These are phyloP conservation scores for Fistulifera solaris DNA, from an alignment of 108 stramenopile species.

Conservation along the genomic window DNA sequence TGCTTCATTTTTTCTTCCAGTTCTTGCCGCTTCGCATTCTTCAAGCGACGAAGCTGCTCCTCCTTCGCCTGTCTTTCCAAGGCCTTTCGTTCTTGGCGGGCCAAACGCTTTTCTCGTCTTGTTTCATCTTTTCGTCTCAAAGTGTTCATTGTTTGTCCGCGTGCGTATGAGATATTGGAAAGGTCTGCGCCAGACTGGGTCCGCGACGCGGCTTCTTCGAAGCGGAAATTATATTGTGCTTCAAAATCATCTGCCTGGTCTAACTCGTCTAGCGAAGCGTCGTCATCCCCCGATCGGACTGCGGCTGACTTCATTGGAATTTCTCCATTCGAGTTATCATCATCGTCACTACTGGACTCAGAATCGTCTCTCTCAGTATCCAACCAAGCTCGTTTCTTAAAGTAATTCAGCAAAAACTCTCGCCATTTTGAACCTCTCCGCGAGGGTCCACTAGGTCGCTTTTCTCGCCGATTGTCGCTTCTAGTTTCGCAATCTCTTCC, in stretches of 20 bases:
- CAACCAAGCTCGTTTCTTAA: conserved; percentile 76
- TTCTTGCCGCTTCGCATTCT: conserved; percentile 93
- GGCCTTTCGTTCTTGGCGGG: conserved; percentile 85
- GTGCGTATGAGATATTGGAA: conserved; percentile 73
- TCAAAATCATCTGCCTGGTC: conserved; percentile 95
- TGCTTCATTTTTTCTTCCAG: conserved; percentile 68
- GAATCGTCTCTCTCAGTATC: conserved; percentile 26
- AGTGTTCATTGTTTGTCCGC: conserved; percentile 53
- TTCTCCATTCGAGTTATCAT: conserved; percentile 9
- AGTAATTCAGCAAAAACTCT: conserved; percentile 75
- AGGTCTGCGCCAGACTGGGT: conserved; percentile 45
- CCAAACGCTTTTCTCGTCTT: conserved; percentile 81
- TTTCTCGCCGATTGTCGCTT: conserved; percentile 12
- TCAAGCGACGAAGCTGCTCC: conserved; percentile 87
- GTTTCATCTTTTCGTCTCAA: conserved; percentile 88
- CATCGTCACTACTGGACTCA: conserved; percentile 17
- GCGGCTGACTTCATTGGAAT: conserved; percentile 5
- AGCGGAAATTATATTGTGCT: conserved; percentile 97
- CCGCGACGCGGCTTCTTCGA: conserved; percentile 85
- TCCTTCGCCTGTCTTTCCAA: conserved; percentile 91
- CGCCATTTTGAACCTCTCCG: conserved; percentile 87
- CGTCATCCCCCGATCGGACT: conserved; percentile 49
- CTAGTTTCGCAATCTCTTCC: conserved; percentile 45
- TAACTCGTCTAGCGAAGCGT: conserved; percentile 76
- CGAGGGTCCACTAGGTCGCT: conserved; percentile 54